Evolutionary conservation across 129 eudicot genomes (phyloP).

Genomic region (Artemisia argyi): DNA sequence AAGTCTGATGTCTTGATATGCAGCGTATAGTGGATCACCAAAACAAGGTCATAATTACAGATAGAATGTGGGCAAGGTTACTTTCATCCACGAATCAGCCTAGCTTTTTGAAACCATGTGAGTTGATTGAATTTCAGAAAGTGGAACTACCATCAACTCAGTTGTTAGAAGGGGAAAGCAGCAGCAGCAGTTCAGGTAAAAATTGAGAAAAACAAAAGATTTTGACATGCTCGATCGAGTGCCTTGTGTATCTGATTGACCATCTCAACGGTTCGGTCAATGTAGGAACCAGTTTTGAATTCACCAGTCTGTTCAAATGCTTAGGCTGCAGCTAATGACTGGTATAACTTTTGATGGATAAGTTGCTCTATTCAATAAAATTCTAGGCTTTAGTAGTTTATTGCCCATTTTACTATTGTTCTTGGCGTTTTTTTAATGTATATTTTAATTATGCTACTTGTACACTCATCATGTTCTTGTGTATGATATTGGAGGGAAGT

Average conservation of each 20-base stretch:
- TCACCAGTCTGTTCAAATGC: conserved; percentile 38
- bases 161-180: conserved; percentile 32
- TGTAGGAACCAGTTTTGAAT: conserved; percentile 36
- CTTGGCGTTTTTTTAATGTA: background rate
- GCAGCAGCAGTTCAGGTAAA: conserved; percentile 32
- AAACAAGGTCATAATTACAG: conserved; percentile 57
- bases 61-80: conserved; percentile 77
- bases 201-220: conserved; percentile 31
- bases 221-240: conserved; percentile 35
- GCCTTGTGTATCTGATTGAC: conserved; percentile 41
- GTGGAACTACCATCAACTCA: conserved; percentile 29
- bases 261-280: conserved; percentile 37
- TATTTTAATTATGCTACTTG: background rate
- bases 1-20: conserved; percentile 27
- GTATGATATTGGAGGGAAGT: background rate
- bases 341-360: conserved; percentile 30
- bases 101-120: conserved; percentile 48
- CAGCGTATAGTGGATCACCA: conserved; percentile 61
- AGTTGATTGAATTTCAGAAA: conserved; percentile 33
- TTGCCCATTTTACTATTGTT: conserved; percentile 1
- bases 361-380: conserved; percentile 25
- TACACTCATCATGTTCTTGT: conserved; percentile 1
- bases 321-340: conserved; percentile 38
- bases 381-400: conserved; percentile 17
- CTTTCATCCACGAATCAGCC: conserved; percentile 70